Conservation (phyloP, 169 alveolate species). For the Plasmodium vivax region DNA sequence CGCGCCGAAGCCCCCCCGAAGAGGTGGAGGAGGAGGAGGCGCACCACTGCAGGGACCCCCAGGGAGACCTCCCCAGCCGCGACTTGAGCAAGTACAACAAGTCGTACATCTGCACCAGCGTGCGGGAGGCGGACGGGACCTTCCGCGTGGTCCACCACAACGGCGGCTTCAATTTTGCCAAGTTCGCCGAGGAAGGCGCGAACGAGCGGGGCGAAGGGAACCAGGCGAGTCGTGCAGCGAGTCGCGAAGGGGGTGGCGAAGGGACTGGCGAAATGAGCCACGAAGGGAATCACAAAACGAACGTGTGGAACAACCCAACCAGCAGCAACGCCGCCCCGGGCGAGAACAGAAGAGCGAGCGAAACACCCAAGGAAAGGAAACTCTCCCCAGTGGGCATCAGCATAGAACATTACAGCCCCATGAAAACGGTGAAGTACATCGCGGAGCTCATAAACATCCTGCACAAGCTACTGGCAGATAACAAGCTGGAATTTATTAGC, state of each 20-base stretch:
- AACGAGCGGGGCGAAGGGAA: background rate
- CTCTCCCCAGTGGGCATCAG: background rate
- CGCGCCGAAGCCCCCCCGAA: background rate
- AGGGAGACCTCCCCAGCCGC: background rate
- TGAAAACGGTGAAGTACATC: constrained; percentile 65
- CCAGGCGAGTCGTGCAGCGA: background rate
- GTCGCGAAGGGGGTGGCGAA: background rate
- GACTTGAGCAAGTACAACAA: constrained; percentile 13
- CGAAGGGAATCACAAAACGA: background rate
- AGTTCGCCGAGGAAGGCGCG: background rate
- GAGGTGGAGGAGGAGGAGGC: background rate
- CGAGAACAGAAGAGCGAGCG: background rate
- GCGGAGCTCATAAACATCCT: constrained; percentile 60
- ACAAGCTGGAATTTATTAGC: constrained; percentile 50
- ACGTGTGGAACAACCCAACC: background rate
- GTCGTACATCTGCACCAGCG: background rate
- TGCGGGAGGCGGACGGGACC: background rate
- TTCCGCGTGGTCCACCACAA: background rate
- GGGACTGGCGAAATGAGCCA: background rate
- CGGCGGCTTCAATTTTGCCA: background rate
- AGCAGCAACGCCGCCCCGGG: background rate
- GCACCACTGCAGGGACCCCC: background rate
- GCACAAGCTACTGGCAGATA: constrained; percentile 65
- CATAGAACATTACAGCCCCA: constrained; percentile 64
- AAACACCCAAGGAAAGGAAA: background rate